A percentile compares a stretch with the other conserved stretches of the same genome.
Conservation (phyloP, 2,329 filamentous ascomycete species). For the Aspergillus unguis region DNA sequence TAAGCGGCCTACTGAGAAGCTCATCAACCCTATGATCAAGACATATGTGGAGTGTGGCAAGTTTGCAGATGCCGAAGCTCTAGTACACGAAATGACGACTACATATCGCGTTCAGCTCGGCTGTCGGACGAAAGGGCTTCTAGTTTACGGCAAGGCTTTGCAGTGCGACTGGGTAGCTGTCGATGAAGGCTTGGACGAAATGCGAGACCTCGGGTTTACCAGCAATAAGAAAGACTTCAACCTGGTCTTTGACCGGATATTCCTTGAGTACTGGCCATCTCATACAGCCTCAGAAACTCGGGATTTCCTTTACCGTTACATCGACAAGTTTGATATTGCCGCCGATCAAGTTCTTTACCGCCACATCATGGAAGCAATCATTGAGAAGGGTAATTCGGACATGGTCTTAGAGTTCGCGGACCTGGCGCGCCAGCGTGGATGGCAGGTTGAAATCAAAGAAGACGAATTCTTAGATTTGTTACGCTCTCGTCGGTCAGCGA, state of each 20-base stretch:
- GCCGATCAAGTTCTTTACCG: slow-evolving; percentile 40
- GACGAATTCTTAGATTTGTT: slow-evolving; percentile 32
- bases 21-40: slow-evolving; percentile 42
- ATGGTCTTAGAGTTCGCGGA: slow-evolving; percentile 32
- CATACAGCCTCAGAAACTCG: slow-evolving; percentile 33
- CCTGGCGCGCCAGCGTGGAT: slow-evolving; percentile 29
- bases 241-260: slow-evolving; percentile 38
- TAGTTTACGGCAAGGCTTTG: slow-evolving; percentile 37
- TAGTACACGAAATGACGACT: slow-evolving; percentile 35
- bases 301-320: slow-evolving; percentile 35
- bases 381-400: slow-evolving; percentile 36
- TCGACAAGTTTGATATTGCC: slow-evolving; percentile 35
- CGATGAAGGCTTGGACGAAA: slow-evolving; percentile 35
- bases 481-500: slow-evolving; percentile 32
- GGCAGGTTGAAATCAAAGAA: slow-evolving; percentile 33
- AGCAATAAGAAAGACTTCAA: slow-evolving; percentile 28
- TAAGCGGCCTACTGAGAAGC: slow-evolving; percentile 34
- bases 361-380: slow-evolving; percentile 39
- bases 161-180: slow-evolving; percentile 41
- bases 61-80: slow-evolving; percentile 32
- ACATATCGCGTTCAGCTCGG: slow-evolving; percentile 29
- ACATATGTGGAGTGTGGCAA: slow-evolving; percentile 39
- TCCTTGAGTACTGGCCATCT: slow-evolving; percentile 40
- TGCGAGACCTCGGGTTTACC: slow-evolving; percentile 35
- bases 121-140: slow-evolving; percentile 36